Base-by-base conservation (phyloP, 768 basidiomycete genomes). In the Pleurotus platypus region DNA sequence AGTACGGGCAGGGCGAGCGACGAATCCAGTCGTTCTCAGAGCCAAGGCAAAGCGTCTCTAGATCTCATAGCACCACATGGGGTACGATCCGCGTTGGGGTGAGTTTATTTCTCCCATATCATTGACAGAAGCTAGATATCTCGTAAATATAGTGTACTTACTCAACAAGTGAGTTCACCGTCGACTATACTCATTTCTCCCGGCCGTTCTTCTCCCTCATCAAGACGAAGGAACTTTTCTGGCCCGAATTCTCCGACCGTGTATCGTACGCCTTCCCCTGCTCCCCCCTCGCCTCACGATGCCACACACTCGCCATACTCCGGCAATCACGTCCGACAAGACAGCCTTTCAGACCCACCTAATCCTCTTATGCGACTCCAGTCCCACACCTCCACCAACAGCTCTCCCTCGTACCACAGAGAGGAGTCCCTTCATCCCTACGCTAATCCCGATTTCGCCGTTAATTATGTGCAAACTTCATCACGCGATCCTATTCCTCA, bases 401-500 rank as follows among this genome's bases (percentile, higher is more conserved):
- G 38, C 50, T 49, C 63, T 22, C 57, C 64, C 16, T 58, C 62
- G 15, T 64, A 66, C 61, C 69, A 67, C 57, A 64, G 66, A 42
- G 74, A 72, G 58, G 77, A 77, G 60, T 73, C 66, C 39, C 64
- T 79, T 39, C 90, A 92, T 71, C 90, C 90, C 24, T 92, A 90
- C 66, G 90, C 90, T 53, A 90, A 92, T 63, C 89, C 90, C 6
- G 86, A 90, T 60, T 72, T 89, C 46, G 80, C 80, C 30, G 67
- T 71, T 24, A 71, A 72, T 38, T 68, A 72, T 49, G 39, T 39
- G 5, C 51, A n/a, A 37, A 37, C 37, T 11, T 38, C 51, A 15
- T 15, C 27, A 11, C 62, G 73, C 46, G 72, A 73, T 48, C 62
- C 63, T 55, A 63, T 65, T 24, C 60, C 66, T 47, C 62, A 62